phyloP scores from a whole-genome alignment of 352 stramenopile genomes.

The Globisporangium perplexum region DNA sequence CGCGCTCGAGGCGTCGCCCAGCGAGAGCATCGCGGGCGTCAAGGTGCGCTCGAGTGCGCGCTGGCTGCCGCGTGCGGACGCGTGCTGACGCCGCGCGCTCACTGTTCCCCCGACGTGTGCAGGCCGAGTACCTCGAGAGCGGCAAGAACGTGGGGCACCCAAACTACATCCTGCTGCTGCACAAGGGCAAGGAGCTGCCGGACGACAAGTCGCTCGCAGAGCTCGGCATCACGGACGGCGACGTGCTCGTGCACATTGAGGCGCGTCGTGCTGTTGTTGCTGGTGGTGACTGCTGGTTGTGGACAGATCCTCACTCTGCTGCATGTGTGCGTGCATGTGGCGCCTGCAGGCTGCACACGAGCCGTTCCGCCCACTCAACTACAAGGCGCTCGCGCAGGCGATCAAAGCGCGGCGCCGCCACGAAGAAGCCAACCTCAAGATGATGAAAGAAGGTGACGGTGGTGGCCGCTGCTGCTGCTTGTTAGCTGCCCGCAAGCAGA shows the following conservation, averaged over 20 bases:
- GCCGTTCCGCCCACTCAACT: slow-evolving; percentile 85
- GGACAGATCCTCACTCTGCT: background rate
- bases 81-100: too few relatives aligned
- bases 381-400: slow-evolving; percentile 72
- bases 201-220: slow-evolving; percentile 85
- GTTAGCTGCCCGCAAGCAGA: background rate
- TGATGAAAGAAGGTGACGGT: slow-evolving; percentile 63
- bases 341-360: slow-evolving; percentile 47
- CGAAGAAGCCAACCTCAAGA: slow-evolving; percentile 77
- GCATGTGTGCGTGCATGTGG: background rate
- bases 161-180: slow-evolving; percentile 79
- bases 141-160: slow-evolving; percentile 54
- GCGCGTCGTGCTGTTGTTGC: slow-evolving; percentile 14
- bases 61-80: too few relatives aligned
- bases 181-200: slow-evolving; percentile 81
- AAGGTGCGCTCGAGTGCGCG: slow-evolving; percentile 53
- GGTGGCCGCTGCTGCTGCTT: background rate
- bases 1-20: slow-evolving; percentile 55
- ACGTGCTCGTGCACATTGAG: slow-evolving; percentile 85
- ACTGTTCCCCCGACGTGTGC: too few relatives aligned
- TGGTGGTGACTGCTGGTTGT: background rate
- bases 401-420: slow-evolving; percentile 75
- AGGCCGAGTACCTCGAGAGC: slow-evolving; percentile 74
- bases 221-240: slow-evolving; percentile 61
- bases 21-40: slow-evolving; percentile 73